Evolutionary conservation across 768 basidiomycete species (phyloP).

Genomic region (Trametes coccinea): DNA sequence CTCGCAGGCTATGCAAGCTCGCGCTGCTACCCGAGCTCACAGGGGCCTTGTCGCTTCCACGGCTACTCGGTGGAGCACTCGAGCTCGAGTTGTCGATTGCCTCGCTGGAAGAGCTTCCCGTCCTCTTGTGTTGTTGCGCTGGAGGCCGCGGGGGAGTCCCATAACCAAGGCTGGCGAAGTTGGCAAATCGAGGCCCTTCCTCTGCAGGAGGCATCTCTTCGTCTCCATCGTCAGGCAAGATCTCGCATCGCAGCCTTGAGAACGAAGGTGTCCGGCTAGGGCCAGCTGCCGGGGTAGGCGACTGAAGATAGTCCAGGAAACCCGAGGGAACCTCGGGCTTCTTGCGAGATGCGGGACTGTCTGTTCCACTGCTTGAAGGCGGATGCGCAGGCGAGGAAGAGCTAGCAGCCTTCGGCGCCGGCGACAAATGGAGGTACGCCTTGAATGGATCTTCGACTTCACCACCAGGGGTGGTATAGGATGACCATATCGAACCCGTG

Average conservation of each 20-base stretch:
- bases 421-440: slow-evolving; percentile 4
- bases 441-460: slow-evolving; percentile 11
- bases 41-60: slow-evolving; percentile 2
- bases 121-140: not conserved
- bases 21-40: slow-evolving; percentile 3
- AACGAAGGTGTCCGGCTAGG: not conserved
- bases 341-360: not conserved
- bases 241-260: slow-evolving; percentile 3
- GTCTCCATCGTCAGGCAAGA: not conserved
- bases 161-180: not conserved
- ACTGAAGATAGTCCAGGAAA: not conserved
- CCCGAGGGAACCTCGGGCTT: not conserved
- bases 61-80: slow-evolving; percentile 3
- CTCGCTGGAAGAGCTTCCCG: not conserved
- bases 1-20: slow-evolving; percentile 2
- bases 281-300: not conserved
- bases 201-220: not conserved
- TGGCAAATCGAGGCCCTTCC: not conserved
- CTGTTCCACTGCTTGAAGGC: slow-evolving; percentile 7
- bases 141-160: slow-evolving; percentile 1
- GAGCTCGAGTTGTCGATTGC: not conserved
- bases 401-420: not conserved
- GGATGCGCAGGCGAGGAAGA: slow-evolving; percentile 10
- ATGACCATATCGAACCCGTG: not conserved
- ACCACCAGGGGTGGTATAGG: not conserved